Conservation (phyloP, 164 flowering plant genomes). For the Vitis cinerea region DNA sequence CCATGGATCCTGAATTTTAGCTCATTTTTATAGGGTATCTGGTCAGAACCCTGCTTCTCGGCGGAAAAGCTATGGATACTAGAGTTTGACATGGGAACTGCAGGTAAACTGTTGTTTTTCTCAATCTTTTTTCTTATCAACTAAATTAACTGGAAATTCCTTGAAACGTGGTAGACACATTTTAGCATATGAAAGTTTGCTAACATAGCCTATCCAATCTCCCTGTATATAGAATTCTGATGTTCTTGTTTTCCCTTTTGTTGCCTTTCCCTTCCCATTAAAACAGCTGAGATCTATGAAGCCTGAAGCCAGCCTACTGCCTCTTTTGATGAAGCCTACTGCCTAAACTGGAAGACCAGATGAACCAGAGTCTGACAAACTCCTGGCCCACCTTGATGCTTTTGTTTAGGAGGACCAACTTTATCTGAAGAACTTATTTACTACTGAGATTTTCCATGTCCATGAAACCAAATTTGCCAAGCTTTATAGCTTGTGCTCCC, state of each 20-base stretch:
- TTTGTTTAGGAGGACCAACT: conserved; percentile 29
- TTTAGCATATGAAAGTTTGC: conserved; percentile 20
- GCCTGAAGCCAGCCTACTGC: conserved; percentile 90
- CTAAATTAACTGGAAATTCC: conserved; percentile 21
- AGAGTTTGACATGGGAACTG: conserved; percentile 26
- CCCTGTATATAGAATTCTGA: conserved; percentile 57
- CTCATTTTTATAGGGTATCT: conserved; percentile 62
- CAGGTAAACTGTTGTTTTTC: conserved; percentile 44
- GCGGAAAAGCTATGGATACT: conserved; percentile 75
- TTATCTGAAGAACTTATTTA: conserved; percentile 15
- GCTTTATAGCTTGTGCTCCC: conserved; percentile 27
- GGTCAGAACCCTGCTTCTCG: conserved; percentile 64
- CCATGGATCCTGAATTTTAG: conserved; percentile 10
- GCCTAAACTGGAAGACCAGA: conserved; percentile 90
- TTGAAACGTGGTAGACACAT: conserved; percentile 21
- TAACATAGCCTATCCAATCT: conserved; percentile 44
- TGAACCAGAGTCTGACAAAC: conserved; percentile 62
- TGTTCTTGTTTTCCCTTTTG: conserved; percentile 57
- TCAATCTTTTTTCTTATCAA: conserved; percentile 7
- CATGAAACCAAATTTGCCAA: conserved; percentile 24
- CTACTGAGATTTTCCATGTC: conserved; percentile 19
- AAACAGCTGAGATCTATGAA: conserved; percentile 83
- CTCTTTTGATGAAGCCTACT: conserved; percentile 70
- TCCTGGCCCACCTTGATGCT: conserved; percentile 65
- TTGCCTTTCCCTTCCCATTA: conserved; percentile 72